Evolutionary conservation across 2,329 filamentous ascomycete genomes (phyloP).

Genomic region (Verticillium tricorpus): DNA sequence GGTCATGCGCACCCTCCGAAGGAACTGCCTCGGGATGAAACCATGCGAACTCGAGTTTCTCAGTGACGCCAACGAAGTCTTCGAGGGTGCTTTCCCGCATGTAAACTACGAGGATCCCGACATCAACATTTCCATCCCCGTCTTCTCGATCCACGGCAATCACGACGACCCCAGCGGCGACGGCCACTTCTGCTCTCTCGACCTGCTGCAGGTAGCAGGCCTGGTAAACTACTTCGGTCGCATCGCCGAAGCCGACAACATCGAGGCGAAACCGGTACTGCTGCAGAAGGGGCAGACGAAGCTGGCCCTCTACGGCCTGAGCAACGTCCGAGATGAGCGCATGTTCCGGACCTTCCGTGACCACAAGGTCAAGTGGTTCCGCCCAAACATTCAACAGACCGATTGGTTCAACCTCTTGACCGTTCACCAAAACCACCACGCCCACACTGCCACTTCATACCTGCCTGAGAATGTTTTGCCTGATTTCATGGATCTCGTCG

Average conservation of each 20-base stretch:
- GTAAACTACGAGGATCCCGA: conserved; percentile 98
- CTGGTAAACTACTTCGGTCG: conserved; percentile 95
- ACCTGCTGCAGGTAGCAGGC: conserved; percentile 85
- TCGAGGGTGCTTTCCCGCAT: conserved; percentile 83
- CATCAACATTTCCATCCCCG: conserved; percentile 94
- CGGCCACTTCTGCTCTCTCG: conserved; percentile 84
- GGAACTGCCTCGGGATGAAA: conserved; percentile 92
- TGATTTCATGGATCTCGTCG: conserved; percentile 81
- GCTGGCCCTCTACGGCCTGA: conserved; percentile 87
- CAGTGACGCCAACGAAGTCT: conserved; percentile 87
- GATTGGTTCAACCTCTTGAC: conserved; percentile 97
- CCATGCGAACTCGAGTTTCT: conserved; percentile 93
- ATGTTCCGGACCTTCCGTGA: conserved; percentile 92
- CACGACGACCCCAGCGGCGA: conserved; percentile 98
- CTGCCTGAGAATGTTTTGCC: conserved; percentile 91
- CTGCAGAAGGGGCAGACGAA: conserved; percentile 93
- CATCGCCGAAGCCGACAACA: conserved; percentile 87
- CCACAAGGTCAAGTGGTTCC: conserved; percentile 89
- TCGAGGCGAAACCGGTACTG: conserved; percentile 84
- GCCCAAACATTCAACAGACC: conserved; percentile 69
- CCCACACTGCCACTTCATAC: conserved; percentile 88
- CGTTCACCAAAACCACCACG: conserved; percentile 94
- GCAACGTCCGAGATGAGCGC: conserved; percentile 93
- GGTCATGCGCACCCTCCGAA: conserved; percentile 89
- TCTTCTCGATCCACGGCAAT: conserved; percentile 98